These are phyloP conservation scores for Suillus subalutaceus DNA, from an alignment of 768 basidiomycete genomes.

Conservation along the genomic window DNA sequence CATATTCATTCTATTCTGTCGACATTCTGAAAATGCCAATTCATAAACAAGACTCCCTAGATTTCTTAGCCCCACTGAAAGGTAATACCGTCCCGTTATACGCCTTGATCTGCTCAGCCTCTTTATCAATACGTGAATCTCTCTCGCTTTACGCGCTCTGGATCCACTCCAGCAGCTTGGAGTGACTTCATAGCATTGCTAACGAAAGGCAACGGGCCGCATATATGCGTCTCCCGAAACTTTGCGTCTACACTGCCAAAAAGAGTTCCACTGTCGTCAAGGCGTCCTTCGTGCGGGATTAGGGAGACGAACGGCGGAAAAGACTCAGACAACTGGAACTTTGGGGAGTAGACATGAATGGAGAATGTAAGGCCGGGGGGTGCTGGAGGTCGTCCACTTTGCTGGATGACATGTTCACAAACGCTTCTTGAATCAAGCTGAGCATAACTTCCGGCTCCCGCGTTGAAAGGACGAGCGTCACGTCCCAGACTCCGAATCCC, in stretches of 20 bases:
- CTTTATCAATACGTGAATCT: constrained; percentile 25
- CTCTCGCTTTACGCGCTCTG: constrained; percentile 26
- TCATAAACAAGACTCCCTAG: neutral
- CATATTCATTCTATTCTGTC: too few species aligned
- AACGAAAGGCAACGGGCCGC: constrained; percentile 30
- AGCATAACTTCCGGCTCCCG: constrained; percentile 56
- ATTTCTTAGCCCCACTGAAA: neutral
- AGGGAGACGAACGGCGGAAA: constrained; percentile 17
- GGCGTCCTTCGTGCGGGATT: constrained; percentile 20
- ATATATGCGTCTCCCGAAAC: constrained; percentile 22
- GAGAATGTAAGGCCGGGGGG: constrained; percentile 15
- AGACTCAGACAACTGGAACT: constrained; percentile 5
- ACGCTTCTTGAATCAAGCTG: constrained; percentile 41
- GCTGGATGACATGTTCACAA: constrained; percentile 9
- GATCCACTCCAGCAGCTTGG: constrained; percentile 23
- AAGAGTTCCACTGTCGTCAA: constrained; percentile 22
- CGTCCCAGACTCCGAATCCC: too few species aligned
- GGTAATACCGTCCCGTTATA: neutral
- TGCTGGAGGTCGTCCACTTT: neutral
- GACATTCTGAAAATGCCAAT: neutral
- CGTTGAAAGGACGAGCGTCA: too few species aligned
- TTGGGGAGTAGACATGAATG: constrained; percentile 22
- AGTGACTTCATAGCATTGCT: constrained; percentile 26
- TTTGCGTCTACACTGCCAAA: constrained; percentile 22
- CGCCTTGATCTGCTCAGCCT: neutral